Evolutionary conservation across 2,329 filamentous ascomycete species (phyloP), one percentile per base, ranked within the genome.

Genomic region (Aaosphaeria arxii): DNA sequence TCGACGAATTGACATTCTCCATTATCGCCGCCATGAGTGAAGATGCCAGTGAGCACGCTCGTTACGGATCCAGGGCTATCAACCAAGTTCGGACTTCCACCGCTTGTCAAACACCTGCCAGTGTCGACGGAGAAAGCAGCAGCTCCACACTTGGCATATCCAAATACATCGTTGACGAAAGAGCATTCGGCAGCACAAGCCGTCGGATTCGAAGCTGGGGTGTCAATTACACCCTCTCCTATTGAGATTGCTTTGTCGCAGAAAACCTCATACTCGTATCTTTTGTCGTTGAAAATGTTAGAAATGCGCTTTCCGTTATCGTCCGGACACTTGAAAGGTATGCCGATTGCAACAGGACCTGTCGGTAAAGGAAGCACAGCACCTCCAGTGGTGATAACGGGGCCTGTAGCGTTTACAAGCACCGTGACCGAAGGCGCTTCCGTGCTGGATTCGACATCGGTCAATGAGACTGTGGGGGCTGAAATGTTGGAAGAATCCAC

Each of bases 151-250:
- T 55, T 49, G 17, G 57, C 53, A n/a, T 55, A 48, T 17, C 53
- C 52, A 13, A 54, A 52, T 11, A 45, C 46, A 13, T 61, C 51
- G 35, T 68, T 65, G 9, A 63, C 31, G 13, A 59, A 50, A 6
- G 64, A 65, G 42, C 64, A 68, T 48, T 62, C 56, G 7, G 53
- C 58, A 44, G 61, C 55, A 44, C 63, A 67, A 4, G 57, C 53
- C 6, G 61, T 63, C 17, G 54, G 48, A 42, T 54, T 53, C 1
- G 61, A 52, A 3, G 59, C 53, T 4, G 51, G 35, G 29, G 56
- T 57, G 3, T 32, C 44, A 7, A 54, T 52, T 4, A 63, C 33
- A 6, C 53, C 52, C 29, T 59, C 61, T 42, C 53, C 50, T 3
- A 50, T 52, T 4, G 53, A 48, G 13, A 63, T 46, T 7, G 58